Percentiles rank a stretch among this genome's conserved stretches.
phyloP scores from a whole-genome alignment of 164 flowering plant species.

The Stephania japonica region DNA sequence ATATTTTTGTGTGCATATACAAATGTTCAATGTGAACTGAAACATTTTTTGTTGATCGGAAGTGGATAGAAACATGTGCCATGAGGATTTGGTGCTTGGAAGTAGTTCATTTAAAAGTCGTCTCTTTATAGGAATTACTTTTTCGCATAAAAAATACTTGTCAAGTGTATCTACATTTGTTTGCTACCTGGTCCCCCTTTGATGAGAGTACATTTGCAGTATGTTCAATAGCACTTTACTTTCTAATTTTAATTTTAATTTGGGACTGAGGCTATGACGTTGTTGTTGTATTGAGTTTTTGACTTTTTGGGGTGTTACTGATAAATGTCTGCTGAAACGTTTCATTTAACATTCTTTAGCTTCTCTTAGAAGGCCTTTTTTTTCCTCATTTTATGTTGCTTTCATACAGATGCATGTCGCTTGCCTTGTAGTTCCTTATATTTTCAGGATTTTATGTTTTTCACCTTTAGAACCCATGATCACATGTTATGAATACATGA shows the following conservation, averaged over 20 bases:
- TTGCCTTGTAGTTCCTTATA: not conserved
- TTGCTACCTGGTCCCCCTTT: not conserved
- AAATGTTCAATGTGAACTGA: not conserved
- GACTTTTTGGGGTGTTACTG: not conserved
- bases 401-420: not conserved
- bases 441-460: not conserved
- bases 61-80: not conserved
- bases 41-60: not conserved
- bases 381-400: not conserved
- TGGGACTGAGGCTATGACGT: no score
- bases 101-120: not conserved
- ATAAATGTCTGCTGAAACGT: not conserved
- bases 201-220: not conserved
- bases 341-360: not conserved
- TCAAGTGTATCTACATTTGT: not conserved
- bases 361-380: not conserved
- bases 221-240: not conserved
- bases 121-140: not conserved
- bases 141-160: not conserved
- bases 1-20: no score
- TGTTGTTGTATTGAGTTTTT: not conserved
- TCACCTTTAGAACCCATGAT: no score
- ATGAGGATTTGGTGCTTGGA: not conserved
- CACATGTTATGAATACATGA: not conserved
- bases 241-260: not conserved